Evolutionary conservation across 1,139 yeast species (phyloP).

Genomic region (Saccharomyces pastorianus): DNA sequence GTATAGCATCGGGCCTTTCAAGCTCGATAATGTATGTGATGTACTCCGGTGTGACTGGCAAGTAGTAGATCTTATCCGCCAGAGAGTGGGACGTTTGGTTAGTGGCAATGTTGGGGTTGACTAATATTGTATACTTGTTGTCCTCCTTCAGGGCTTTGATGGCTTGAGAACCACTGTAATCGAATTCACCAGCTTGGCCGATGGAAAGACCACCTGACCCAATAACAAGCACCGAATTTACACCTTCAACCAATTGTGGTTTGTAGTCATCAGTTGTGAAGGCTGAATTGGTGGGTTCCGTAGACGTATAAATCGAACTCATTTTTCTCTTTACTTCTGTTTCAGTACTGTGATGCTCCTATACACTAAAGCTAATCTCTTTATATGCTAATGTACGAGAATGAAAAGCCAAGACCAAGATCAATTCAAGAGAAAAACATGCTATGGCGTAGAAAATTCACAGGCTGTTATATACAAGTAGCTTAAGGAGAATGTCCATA

Average conservation of each 20-base stretch:
- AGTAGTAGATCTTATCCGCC: slow-evolving; percentile 89
- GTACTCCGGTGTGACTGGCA: slow-evolving; percentile 95
- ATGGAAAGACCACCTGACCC: slow-evolving; percentile 97
- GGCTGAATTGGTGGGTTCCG: slow-evolving; percentile 24
- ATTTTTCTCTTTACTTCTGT: slow-evolving; percentile 3
- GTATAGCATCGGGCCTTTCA: slow-evolving; percentile 92
- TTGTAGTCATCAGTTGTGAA: slow-evolving; percentile 23
- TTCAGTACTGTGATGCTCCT: neutral
- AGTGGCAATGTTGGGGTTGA: slow-evolving; percentile 96
- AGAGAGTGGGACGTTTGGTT: slow-evolving; percentile 95
- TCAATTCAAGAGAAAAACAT: too few relatives aligned
- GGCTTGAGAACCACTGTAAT: slow-evolving; percentile 96
- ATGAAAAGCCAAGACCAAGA: too few relatives aligned
- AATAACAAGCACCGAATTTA: slow-evolving; percentile 78
- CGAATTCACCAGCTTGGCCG: slow-evolving; percentile 99
- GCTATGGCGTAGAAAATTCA: too few relatives aligned
- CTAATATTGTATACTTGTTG: slow-evolving; percentile 71
- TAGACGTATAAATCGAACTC: slow-evolving; percentile 22
- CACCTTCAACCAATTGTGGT: slow-evolving; percentile 60
- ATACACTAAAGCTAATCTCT: too few relatives aligned
- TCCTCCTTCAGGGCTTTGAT: slow-evolving; percentile 93
- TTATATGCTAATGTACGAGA: too few relatives aligned
- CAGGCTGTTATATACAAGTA: neutral
- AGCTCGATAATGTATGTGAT: slow-evolving; percentile 89
- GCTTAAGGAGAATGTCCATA: neutral